These are phyloP conservation scores for Kwoniella dejecticola DNA, from an alignment of 768 basidiomycete genomes.

Conservation along the genomic window DNA sequence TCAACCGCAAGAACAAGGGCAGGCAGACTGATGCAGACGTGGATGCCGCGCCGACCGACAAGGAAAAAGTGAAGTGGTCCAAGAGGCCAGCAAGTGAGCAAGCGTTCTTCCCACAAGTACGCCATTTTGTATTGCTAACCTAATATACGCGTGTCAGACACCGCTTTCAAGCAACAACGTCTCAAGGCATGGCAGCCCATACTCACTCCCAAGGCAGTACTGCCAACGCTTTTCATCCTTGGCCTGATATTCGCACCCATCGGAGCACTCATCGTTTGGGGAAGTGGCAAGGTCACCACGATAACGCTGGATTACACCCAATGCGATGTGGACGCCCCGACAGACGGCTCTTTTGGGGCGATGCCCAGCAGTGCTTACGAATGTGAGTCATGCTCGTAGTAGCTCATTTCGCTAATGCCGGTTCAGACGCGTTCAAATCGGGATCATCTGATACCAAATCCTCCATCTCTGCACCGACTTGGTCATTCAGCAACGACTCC, in stretches of 20 bases:
- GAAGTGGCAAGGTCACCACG: conserved; percentile 78
- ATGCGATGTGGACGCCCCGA: conserved; percentile 69
- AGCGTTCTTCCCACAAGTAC: neutral
- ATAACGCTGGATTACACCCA: conserved; percentile 94
- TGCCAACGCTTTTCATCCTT: conserved; percentile 93
- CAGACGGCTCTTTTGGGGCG: conserved; percentile 59
- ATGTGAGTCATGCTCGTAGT: conserved; percentile 39
- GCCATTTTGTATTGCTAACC: neutral
- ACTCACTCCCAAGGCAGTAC: conserved; percentile 93
- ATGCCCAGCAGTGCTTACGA: conserved; percentile 60
- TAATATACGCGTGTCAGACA: conserved; percentile 62
- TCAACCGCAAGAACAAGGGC: conserved; percentile 47
- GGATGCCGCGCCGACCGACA: conserved; percentile 41
- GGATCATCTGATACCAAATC: conserved; percentile 48
- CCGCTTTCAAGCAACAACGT: conserved; percentile 98
- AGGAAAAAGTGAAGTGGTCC: conserved; percentile 55
- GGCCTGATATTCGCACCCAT: conserved; percentile 95
- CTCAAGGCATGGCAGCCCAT: conserved; percentile 99
- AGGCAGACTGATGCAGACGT: conserved; percentile 37
- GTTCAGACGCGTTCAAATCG: conserved; percentile 57
- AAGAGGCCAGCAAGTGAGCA: conserved; percentile 56
- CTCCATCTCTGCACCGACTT: conserved; percentile 64
- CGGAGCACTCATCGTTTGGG: conserved; percentile 93
- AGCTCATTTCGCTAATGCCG: neutral
- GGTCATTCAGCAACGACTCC: conserved; percentile 67